phyloP scores from a whole-genome alignment of 352 stramenopile genomes.

The Albugo candida region DNA sequence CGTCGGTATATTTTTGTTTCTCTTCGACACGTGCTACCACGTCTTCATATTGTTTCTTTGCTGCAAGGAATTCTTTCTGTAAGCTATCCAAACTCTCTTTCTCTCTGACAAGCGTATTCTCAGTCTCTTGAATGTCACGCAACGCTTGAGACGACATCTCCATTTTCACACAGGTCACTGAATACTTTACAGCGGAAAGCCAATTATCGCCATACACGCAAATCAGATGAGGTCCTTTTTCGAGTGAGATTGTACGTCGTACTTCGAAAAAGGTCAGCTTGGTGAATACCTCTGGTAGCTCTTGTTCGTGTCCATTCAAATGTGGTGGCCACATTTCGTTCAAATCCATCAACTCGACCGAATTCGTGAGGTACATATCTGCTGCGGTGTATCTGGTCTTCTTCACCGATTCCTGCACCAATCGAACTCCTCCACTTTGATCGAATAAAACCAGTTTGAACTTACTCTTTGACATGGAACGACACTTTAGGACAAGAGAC shows the following conservation, averaged over 20 bases:
- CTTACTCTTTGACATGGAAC: constrained; percentile 8
- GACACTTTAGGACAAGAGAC: constrained; percentile 6
- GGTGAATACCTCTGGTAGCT: constrained; percentile 67
- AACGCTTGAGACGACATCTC: constrained; percentile 30
- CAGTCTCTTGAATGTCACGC: constrained; percentile 43
- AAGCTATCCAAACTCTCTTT: constrained; percentile 52
- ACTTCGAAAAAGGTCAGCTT: constrained; percentile 72
- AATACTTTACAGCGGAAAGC: constrained; percentile 76
- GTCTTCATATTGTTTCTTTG: constrained; percentile 9
- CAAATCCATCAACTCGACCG: constrained; percentile 72
- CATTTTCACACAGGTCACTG: constrained; percentile 72
- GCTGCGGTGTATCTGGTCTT: constrained; percentile 7
- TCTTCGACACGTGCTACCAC: constrained; percentile 7
- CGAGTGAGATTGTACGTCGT: constrained; percentile 53
- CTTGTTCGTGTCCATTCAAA: constrained; percentile 19
- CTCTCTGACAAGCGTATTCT: constrained; percentile 50
- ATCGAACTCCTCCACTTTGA: constrained; percentile 5
- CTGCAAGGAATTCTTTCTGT: constrained; percentile 8
- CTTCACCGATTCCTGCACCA: constrained; percentile 6
- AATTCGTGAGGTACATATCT: constrained; percentile 12
- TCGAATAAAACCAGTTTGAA: constrained; percentile 13
- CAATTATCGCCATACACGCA: constrained; percentile 81
- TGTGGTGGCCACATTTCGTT: constrained; percentile 56
- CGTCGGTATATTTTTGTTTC: constrained; percentile 7
- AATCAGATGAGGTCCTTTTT: constrained; percentile 69